Evolutionary conservation across 306 rosid species (phyloP).

Genomic region (Psophocarpus tetragonolobus): DNA sequence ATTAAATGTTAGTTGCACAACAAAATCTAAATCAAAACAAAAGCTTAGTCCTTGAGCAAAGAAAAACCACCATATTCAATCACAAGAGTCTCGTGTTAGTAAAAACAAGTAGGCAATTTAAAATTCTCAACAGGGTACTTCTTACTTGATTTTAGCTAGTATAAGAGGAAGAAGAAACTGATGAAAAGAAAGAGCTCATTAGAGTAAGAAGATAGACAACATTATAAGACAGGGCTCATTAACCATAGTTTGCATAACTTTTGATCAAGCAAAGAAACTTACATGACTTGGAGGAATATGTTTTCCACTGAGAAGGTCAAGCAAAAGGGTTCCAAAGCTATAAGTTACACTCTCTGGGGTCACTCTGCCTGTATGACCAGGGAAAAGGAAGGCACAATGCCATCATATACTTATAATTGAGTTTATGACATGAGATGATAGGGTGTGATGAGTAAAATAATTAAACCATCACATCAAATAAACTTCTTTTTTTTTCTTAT

Average conservation of each 20-base stretch:
- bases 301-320: constrained; percentile 97
- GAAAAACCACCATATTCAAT: constrained; percentile 10
- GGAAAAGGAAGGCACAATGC: constrained; percentile 20
- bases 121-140: constrained; percentile 14
- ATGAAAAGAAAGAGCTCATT: not conserved
- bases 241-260: not conserved
- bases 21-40: constrained; percentile 22
- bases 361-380: constrained; percentile 73
- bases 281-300: constrained; percentile 99
- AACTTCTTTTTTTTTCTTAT: not conserved
- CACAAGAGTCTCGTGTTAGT: not conserved
- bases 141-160: not conserved
- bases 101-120: not conserved
- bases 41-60: not conserved
- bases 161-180: constrained; percentile 6
- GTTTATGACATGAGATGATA: constrained; percentile 8
- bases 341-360: constrained; percentile 90
- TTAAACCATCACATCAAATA: constrained; percentile 1
- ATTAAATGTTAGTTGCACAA: constrained; percentile 29
- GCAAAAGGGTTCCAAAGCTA: constrained; percentile 94
- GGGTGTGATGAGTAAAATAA: constrained; percentile 10
- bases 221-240: not conserved
- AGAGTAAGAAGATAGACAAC: not conserved
- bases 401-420: constrained; percentile 13
- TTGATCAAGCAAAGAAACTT: constrained; percentile 45